phyloP scores from a whole-genome alignment of 1,284 basidiomycete genomes.

The Austroboletus niveus region DNA sequence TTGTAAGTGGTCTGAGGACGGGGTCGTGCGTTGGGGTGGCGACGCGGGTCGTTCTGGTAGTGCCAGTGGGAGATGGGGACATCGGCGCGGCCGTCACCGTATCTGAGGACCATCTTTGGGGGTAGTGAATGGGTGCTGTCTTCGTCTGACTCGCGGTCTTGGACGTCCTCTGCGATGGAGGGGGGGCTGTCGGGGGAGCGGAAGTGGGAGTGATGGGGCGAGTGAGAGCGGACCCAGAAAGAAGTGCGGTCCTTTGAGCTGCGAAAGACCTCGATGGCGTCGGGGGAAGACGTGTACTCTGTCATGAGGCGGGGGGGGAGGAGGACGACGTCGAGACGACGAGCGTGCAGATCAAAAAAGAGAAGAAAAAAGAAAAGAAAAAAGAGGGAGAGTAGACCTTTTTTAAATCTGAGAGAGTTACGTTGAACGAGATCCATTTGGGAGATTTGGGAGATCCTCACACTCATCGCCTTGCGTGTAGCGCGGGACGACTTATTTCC shows the following conservation, averaged over 20 bases:
- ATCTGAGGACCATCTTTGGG: conserved; percentile 68
- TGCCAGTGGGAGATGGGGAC: conserved; percentile 51
- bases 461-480: conserved; percentile 19
- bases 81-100: conserved; percentile 60
- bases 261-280: conserved; percentile 55
- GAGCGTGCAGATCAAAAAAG: conserved; percentile 1
- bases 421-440: conserved; percentile 23
- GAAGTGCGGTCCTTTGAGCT: conserved; percentile 57
- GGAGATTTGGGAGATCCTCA: conserved; percentile 12
- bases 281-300: conserved; percentile 60
- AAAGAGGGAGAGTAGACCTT: conserved; percentile 14
- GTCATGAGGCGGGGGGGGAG: conserved; percentile 44
- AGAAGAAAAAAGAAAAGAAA: conserved; percentile 10
- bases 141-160: conserved; percentile 52
- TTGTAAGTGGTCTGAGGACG: conserved; percentile 15
- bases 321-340: not conserved
- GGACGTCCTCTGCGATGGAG: conserved; percentile 44
- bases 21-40: conserved; percentile 8
- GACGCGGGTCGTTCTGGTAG: conserved; percentile 22
- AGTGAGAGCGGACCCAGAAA: conserved; percentile 54
- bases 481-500: conserved; percentile 23
- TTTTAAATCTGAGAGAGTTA: conserved; percentile 28
- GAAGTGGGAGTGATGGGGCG: conserved; percentile 38
- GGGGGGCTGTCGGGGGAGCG: conserved; percentile 61
- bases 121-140: conserved; percentile 65